Evolutionary conservation across 2,329 filamentous ascomycete species (phyloP), one percentile per base, ranked within the genome.

Genomic region (Claviceps lovelessii): DNA sequence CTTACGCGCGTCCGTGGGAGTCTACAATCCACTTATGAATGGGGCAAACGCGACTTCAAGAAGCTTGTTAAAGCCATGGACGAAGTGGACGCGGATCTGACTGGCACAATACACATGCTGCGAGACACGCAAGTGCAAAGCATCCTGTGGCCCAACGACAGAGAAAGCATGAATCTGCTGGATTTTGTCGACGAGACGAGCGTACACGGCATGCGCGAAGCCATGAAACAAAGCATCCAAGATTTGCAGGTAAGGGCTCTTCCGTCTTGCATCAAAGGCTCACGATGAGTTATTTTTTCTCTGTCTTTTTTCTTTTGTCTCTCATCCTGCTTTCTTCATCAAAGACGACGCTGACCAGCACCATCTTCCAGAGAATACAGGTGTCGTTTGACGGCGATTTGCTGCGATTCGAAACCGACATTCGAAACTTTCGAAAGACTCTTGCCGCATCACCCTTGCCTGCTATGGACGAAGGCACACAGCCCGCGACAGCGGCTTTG

Each of bases 301-400:
- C 5, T 37, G 6, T n/a, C 3, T 23, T 23, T 23, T 23, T 23
- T 23, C 3, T 23, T 23, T 23, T 3, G 23, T 10, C 7, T 37
- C 11, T 37, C 23, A 23, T 23, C 23, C 23, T 23, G 23, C 23
- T 23, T 23, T 23, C 23, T 23, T 23, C 23, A 35, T 13, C 13
- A 15, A 5, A 10, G 4, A 33, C 11, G 28, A 46, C 5, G 15
- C 23, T 49, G n/a, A 55, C 31, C 19, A 6, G 35, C 9, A 13
- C 33, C 8, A 13, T 3, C 37, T 9, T 8, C 19, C 29, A 83
- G 80, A 72, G 70, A 54, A 77, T 85, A 4, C 85, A 88, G 61
- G 78, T 79, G 51, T 83, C 81, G 0, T 94, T 94, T 62, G 86
- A 93, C 57, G 79, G 83, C 52, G 85, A 91, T 61, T 75, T 95